phyloP scores from a whole-genome alignment of 345 rosid genomes.

The Euclidium syriacum region DNA sequence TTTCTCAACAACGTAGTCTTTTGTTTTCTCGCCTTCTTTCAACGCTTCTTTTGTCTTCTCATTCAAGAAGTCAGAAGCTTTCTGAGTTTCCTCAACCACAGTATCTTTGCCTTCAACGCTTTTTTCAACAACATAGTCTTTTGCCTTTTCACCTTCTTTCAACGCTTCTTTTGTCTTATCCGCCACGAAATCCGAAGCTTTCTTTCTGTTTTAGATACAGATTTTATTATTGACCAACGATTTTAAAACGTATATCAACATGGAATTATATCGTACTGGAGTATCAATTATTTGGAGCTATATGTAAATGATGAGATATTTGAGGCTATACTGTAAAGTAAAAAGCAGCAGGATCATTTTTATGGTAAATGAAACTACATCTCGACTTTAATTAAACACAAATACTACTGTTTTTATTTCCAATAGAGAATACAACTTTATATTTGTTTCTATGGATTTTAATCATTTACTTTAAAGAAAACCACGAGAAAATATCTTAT shows the following conservation, averaged over 20 bases:
- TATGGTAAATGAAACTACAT: not conserved
- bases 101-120: slow-evolving; percentile 5
- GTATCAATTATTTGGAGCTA: not conserved
- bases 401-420: no score
- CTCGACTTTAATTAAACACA: not conserved
- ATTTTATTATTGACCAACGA: no score
- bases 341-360: no score
- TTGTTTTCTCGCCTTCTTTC: slow-evolving; percentile 25
- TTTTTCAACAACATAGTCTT: slow-evolving; percentile 23
- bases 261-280: no score
- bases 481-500: no score
- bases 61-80: slow-evolving; percentile 23
- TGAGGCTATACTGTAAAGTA: no score
- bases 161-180: slow-evolving; percentile 25
- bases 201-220: slow-evolving; percentile 10
- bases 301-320: no score
- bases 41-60: slow-evolving; percentile 25
- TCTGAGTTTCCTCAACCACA: not conserved
- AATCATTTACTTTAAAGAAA: not conserved
- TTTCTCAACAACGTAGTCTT: slow-evolving; percentile 24
- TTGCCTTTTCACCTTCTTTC: slow-evolving; percentile 24
- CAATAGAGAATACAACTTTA: not conserved
- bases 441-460: not conserved
- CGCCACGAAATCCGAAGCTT: slow-evolving; percentile 23
- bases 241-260: no score